Conservation (phyloP, 768 basidiomycete genomes). For the Rhodotorula taiwanensis region DNA sequence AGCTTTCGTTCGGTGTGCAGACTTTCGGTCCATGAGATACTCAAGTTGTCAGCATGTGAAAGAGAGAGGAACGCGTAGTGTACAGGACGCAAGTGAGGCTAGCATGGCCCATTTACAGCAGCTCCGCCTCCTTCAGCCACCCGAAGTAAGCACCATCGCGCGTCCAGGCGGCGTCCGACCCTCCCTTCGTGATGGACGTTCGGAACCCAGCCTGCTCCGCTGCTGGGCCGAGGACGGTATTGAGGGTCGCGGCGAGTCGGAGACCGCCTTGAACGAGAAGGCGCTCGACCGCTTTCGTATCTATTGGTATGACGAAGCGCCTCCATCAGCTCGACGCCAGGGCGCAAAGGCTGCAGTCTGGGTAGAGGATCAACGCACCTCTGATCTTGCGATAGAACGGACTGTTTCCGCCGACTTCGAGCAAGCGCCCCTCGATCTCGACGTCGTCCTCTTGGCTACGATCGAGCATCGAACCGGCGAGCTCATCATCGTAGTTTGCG, state of each 20-base stretch:
- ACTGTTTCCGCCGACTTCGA: conserved; percentile 61
- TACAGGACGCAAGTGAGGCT: too few species aligned
- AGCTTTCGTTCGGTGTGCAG: too few species aligned
- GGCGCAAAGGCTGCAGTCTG: conserved; percentile 45
- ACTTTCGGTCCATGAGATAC: too few species aligned
- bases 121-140: background rate
- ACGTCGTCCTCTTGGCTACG: too few species aligned
- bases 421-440: conserved; percentile 12
- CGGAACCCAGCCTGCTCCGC: background rate
- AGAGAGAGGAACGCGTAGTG: too few species aligned
- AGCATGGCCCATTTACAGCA: too few species aligned
- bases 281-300: conserved; percentile 68
- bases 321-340: too few species aligned
- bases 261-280: conserved; percentile 75
- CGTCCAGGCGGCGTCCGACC: background rate
- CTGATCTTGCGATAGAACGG: conserved; percentile 66
- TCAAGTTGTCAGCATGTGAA: too few species aligned
- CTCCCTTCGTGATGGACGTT: background rate
- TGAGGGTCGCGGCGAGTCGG: conserved; percentile 73
- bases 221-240: conserved; percentile 44
- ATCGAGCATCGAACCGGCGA: too few species aligned
- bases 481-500: conserved; percentile 5
- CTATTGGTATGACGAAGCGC: too few species aligned
- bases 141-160: background rate
- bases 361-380: conserved; percentile 49